Evolutionary conservation across 1,284 basidiomycete species (phyloP), one percentile per base, ranked within the genome.

Genomic region (Cryptococcus floricola): DNA sequence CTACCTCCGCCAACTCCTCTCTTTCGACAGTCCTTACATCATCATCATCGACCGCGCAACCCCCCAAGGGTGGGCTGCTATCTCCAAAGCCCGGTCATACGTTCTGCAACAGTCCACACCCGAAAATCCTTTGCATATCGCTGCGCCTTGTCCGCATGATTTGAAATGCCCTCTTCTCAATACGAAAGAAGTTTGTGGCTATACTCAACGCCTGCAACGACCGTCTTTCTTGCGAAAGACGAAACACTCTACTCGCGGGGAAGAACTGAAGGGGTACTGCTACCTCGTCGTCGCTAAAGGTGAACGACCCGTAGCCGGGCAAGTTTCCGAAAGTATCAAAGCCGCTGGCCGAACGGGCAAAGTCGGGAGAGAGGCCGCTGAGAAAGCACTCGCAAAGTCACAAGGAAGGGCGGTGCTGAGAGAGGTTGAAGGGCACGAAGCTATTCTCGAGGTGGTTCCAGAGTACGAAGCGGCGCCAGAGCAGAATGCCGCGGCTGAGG

Each of bases 211-310:
- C 48, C 78, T 95, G 41, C 89, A 94, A 69, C 83, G 90, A 14
- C 94, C 95, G 7, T 77, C 81, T 9, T 96, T 95, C 75, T 80
- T 92, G 42, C 86, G 92, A 37, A 82, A 81, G 62, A 97, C 93
- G 6, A 95, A 95, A 73, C 90, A 94, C 73, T 86, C 87, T 14
- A 83, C 83, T 34, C 76, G 83, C 39, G 90, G 89, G 2, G 89
- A 95, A 66, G 91, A 95, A 76, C 87, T 92, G 63, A 83, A 86
- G 39, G 85, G 84, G 31, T 97, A 93, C 71, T 91, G 91, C 18
- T 99, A 98, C 71, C 85, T 98, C 41, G 87, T 94, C 28, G 82
- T 99, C 52, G 85, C 85, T 34, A 83, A 91, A 41, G 95, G 94
- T 1, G 60, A 78, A 25, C 81, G 94, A 52, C 93, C 81, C 0